phyloP scores from a whole-genome alignment of 129 eudicot species.

The Helianthus annuus region HanXRQr2.0-SUNRISE NC_035440.2:89132611-89133110 shows the following conservation, averaged over 20 bases:
- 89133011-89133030: background rate
- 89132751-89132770: too few species aligned
- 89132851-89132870: conserved; percentile 64
- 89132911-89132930: background rate
- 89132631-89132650: too few species aligned
- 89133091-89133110: background rate
- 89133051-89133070: background rate
- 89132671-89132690: too few species aligned
- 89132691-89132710: too few species aligned
- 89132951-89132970: too few species aligned
- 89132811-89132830: too few species aligned
- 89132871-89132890: conserved; percentile 53
- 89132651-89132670: background rate
- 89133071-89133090: background rate
- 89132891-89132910: conserved; percentile 41
- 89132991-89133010: too few species aligned
- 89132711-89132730: too few species aligned
- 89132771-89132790: too few species aligned
- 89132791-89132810: too few species aligned
- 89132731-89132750: too few species aligned
- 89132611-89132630: background rate
- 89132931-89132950: background rate
- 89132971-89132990: too few species aligned
- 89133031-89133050: conserved; percentile 18
- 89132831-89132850: conserved; percentile 42